phyloP scores from a whole-genome alignment of 768 basidiomycete species.

The Pulveroboletus ravenelii region DNA sequence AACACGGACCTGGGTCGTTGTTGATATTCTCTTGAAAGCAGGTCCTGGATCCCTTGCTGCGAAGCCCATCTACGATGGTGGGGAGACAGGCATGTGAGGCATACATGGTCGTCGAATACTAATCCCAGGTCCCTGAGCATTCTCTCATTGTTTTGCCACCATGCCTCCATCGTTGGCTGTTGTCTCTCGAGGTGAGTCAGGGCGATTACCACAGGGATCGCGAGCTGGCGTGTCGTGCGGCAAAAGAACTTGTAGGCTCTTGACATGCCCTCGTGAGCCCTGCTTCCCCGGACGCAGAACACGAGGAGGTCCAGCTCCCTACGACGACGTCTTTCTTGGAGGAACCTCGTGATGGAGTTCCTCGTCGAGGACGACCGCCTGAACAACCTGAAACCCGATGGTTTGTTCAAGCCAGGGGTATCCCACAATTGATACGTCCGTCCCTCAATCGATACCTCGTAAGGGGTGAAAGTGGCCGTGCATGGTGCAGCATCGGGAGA shows the following conservation, averaged over 20 bases:
- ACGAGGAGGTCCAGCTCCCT: constrained; percentile 23
- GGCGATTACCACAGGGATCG: constrained; percentile 35
- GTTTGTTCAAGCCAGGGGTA: constrained; percentile 28
- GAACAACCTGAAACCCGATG: constrained; percentile 7
- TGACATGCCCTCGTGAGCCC: constrained; percentile 11
- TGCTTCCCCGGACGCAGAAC: constrained; percentile 18
- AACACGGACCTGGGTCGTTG: not conserved
- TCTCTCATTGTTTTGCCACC: constrained; percentile 29
- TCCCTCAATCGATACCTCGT: constrained; percentile 21
- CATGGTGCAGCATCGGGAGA: constrained; percentile 30
- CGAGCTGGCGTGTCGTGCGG: constrained; percentile 27
- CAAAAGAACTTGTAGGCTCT: constrained; percentile 25
- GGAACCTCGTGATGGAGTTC: constrained; percentile 25
- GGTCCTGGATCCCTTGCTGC: constrained; percentile 10
- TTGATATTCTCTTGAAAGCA: constrained; percentile 11
- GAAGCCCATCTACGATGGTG: constrained; percentile 18
- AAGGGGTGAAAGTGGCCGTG: constrained; percentile 24
- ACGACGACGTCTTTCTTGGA: constrained; percentile 24
- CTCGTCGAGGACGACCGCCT: not conserved
- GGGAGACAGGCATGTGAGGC: constrained; percentile 19
- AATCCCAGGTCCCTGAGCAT: constrained; percentile 15
- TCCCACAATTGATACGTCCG: constrained; percentile 26
- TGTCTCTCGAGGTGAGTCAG: constrained; percentile 36
- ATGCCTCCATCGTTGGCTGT: constrained; percentile 28
- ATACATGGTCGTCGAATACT: constrained; percentile 28